Evolutionary conservation across 176 grass and related monocot species (phyloP).

Genomic region (Thinopyrum elongatum): DNA sequence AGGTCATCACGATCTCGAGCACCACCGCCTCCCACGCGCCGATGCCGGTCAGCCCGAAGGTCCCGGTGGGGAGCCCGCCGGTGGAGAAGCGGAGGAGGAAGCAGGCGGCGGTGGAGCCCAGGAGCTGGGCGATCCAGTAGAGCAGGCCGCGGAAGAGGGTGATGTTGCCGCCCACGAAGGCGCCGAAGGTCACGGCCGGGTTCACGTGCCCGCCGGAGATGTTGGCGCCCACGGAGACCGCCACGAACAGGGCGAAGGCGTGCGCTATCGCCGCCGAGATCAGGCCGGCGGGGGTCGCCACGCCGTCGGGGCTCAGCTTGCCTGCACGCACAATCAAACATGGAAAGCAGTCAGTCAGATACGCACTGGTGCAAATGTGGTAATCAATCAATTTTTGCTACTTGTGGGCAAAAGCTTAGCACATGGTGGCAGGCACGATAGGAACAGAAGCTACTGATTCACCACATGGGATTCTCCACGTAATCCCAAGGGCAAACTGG

Average conservation of each 20-base stretch:
- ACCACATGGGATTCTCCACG: not conserved
- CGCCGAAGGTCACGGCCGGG: slow-evolving; percentile 94
- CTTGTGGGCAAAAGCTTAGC: not conserved
- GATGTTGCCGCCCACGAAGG: slow-evolving; percentile 93
- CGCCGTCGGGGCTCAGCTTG: slow-evolving; percentile 52
- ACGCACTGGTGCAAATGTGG: not conserved
- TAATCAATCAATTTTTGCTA: not conserved
- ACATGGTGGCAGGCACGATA: not conserved
- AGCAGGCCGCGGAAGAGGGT: slow-evolving; percentile 79
- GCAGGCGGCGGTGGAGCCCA: slow-evolving; percentile 76
- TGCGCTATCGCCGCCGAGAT: slow-evolving; percentile 73
- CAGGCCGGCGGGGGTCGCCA: slow-evolving; percentile 44
- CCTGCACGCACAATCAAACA: slow-evolving; percentile 14
- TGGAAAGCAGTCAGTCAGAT: not conserved
- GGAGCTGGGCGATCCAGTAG: slow-evolving; percentile 92
- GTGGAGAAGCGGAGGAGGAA: slow-evolving; percentile 78
- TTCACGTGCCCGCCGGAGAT: slow-evolving; percentile 99
- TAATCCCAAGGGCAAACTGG: not conserved
- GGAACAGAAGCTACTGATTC: slow-evolving; percentile 6
- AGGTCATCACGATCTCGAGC: slow-evolving; percentile 96
- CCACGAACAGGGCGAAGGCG: slow-evolving; percentile 88
- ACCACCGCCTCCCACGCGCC: slow-evolving; percentile 59
- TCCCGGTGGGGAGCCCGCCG: slow-evolving; percentile 61
- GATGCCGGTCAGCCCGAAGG: slow-evolving; percentile 66
- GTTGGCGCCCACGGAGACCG: slow-evolving; percentile 85